Base-by-base conservation (phyloP, 2,329 filamentous ascomycete species). In the Cordyceps cateniannulata region DNA sequence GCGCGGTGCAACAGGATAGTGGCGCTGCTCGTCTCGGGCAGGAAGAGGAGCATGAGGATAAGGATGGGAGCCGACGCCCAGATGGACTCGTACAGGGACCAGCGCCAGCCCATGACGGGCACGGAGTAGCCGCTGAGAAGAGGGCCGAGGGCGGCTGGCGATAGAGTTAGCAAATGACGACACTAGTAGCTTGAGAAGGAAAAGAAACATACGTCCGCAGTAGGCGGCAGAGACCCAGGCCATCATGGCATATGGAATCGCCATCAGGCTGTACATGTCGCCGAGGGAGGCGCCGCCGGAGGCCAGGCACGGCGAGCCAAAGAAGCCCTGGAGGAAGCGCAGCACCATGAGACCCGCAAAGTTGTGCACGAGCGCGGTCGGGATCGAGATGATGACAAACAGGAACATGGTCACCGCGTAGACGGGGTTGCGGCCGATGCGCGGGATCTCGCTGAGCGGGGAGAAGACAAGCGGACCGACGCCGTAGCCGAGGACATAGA, bases 381-480 rank as follows among this genome's bases (percentile, higher is more conserved):
- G 86, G 18, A 90, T 79, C 6, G 81, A 84, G 12, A 91, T 71
- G 63, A 90, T 79, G 53, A 88, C 83, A 69, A 90, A 91, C 29
- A 90, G 75, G 62, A 82, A 81, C 75, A 90, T 87, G 10, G 86
- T 87, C 65, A 82, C 70, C 40, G 88, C 81, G 71, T 91, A 91
- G 6, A 87, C 81, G 0, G 84, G 83, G 66, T 86, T 90, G 7
- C 88, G 79, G 2, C 88, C 88, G 55, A 90, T 81, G 50, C 79
- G 69, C 0, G 87, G 85, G 24, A 90, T 83, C 72, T 91, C 88
- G 53, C 79, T 82, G 47, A 90, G 71, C 0, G 88, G 88, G 0
- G 84, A 85, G 72, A 84, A 89, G 25, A 90, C 63, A 27, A 90
- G 71, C 1, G 87, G 86, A 0, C 86, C 87, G 18, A 85, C 72